Conservation (phyloP, 2,329 filamentous ascomycete genomes). For the Aspergillus eucalypticola region DNA sequence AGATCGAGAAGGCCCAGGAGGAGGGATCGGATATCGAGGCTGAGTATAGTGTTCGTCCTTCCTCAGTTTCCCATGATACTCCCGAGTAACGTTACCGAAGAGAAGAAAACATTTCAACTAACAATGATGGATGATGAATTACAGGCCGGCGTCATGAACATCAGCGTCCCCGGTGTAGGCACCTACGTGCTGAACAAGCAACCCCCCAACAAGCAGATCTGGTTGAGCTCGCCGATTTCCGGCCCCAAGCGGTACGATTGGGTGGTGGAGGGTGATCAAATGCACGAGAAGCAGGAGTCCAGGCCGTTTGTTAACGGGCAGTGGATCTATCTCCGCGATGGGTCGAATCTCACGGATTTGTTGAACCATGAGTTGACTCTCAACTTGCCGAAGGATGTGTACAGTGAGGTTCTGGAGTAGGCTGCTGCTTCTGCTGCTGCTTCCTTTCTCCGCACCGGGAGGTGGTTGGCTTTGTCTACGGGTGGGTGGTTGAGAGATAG, state of each 20-base stretch:
- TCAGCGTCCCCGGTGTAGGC: slow-evolving; percentile 68
- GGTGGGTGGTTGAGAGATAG: neutral
- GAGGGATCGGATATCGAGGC: slow-evolving; percentile 73
- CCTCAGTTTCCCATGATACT: neutral
- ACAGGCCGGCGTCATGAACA: slow-evolving; percentile 81
- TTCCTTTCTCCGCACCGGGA: neutral
- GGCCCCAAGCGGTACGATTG: slow-evolving; percentile 95
- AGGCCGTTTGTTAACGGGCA: slow-evolving; percentile 55
- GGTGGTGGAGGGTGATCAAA: slow-evolving; percentile 69
- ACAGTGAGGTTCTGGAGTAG: slow-evolving; percentile 28
- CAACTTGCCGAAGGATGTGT: slow-evolving; percentile 51
- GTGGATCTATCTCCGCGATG: slow-evolving; percentile 88
- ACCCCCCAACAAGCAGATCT: slow-evolving; percentile 95
- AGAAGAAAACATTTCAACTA: neutral
- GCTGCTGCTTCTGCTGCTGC: neutral
- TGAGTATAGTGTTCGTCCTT: slow-evolving; percentile 74
- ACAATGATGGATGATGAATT: neutral
- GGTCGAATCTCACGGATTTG: slow-evolving; percentile 70
- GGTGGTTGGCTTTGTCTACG: neutral
- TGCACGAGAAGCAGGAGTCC: slow-evolving; percentile 77
- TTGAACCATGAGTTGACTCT: slow-evolving; percentile 75
- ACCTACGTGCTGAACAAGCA: slow-evolving; percentile 98
- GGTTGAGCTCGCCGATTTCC: slow-evolving; percentile 87
- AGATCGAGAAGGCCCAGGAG: slow-evolving; percentile 75
- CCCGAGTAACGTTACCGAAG: too few relatives aligned